These are phyloP conservation scores for Ophiostoma sp. DNA, from an alignment of 2,329 filamentous ascomycete species.

Conservation along the genomic window DNA sequence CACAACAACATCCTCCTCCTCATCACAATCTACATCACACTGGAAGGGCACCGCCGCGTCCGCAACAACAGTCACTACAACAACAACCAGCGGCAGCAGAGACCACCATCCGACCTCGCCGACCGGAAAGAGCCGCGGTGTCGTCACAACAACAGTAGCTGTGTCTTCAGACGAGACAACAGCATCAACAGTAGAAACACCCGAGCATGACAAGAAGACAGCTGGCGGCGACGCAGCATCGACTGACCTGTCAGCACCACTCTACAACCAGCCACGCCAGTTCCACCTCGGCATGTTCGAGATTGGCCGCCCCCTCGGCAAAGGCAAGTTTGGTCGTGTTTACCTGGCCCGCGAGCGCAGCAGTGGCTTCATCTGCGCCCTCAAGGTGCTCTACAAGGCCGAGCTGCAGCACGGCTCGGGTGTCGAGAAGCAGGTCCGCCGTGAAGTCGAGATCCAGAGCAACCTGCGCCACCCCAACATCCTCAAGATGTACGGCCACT, in stretches of 20 bases:
- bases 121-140: constrained; percentile 16
- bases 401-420: constrained; percentile 73
- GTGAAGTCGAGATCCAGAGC: constrained; percentile 87
- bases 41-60: constrained; percentile 46
- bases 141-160: constrained; percentile 29
- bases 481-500: constrained; percentile 79
- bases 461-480: constrained; percentile 86
- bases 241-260: neutral
- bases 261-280: constrained; percentile 51
- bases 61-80: constrained; percentile 59
- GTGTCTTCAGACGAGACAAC: constrained; percentile 1
- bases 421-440: constrained; percentile 82
- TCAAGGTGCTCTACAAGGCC: constrained; percentile 84
- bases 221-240: neutral
- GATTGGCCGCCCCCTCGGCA: constrained; percentile 81
- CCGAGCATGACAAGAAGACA: constrained; percentile 12
- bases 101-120: constrained; percentile 44
- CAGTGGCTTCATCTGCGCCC: constrained; percentile 78
- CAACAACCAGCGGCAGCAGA: constrained; percentile 31
- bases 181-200: neutral
- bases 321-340: constrained; percentile 84
- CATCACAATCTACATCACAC: constrained; percentile 44
- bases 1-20: constrained; percentile 64
- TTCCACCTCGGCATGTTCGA: constrained; percentile 95
- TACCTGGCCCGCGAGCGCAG: constrained; percentile 80